A percentile compares a stretch with the other conserved stretches of the same genome.
These are phyloP conservation scores for Globisporangium rhizosaccharum DNA, from an alignment of 352 stramenopile genomes.

Conservation along the genomic window DNA sequence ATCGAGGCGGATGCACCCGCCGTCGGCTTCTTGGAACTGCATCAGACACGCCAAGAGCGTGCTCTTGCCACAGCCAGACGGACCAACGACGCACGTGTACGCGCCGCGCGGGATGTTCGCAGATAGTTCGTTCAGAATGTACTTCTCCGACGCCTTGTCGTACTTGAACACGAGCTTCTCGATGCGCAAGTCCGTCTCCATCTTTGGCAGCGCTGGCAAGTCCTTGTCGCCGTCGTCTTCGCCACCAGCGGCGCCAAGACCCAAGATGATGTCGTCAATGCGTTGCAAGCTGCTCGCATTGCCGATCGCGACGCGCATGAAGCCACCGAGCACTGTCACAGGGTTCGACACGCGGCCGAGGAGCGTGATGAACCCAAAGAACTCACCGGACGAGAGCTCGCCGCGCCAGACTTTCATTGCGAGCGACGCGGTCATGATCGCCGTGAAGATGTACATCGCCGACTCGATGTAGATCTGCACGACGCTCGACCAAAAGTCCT, in stretches of 20 bases:
- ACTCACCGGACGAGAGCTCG: slow-evolving; percentile 65
- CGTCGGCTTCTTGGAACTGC: slow-evolving; percentile 84
- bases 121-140: slow-evolving; percentile 73
- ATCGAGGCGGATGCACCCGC: slow-evolving; percentile 76
- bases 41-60: slow-evolving; percentile 83
- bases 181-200: slow-evolving; percentile 72
- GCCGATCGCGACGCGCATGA: slow-evolving; percentile 87
- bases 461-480: slow-evolving; percentile 90
- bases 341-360: slow-evolving; percentile 76
- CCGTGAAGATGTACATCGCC: slow-evolving; percentile 88
- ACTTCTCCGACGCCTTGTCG: slow-evolving; percentile 78
- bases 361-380: slow-evolving; percentile 82
- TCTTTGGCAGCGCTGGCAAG: slow-evolving; percentile 70
- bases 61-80: slow-evolving; percentile 85
- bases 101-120: slow-evolving; percentile 67
- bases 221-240: slow-evolving; percentile 57
- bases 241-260: slow-evolving; percentile 28
- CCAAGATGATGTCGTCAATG: slow-evolving; percentile 81
- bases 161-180: slow-evolving; percentile 87
- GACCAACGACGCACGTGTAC: slow-evolving; percentile 83
- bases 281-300: slow-evolving; percentile 84
- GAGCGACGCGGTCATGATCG: slow-evolving; percentile 80
- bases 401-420: slow-evolving; percentile 82
- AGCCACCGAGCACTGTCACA: slow-evolving; percentile 77
- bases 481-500: slow-evolving; percentile 87